A percentile compares a stretch with the other conserved stretches of the same genome.
Evolutionary conservation across 2,329 filamentous ascomycete genomes (phyloP).

Genomic region (Diaporthe citriasiana): DNA sequence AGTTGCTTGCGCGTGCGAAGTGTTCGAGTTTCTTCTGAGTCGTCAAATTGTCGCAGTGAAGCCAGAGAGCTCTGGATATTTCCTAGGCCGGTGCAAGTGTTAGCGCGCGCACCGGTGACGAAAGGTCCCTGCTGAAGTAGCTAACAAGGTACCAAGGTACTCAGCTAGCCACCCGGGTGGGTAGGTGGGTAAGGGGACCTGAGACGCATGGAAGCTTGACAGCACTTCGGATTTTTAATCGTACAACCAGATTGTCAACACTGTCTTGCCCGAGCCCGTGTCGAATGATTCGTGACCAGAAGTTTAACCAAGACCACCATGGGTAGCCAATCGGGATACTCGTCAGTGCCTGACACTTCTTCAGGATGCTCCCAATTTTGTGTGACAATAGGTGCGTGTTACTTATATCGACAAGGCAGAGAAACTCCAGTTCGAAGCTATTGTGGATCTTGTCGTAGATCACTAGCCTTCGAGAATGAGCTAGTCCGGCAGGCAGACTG

Average conservation of each 20-base stretch:
- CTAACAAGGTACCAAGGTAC: not conserved
- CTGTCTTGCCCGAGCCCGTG: not conserved
- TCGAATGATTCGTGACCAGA: not conserved
- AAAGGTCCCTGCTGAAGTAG: not conserved
- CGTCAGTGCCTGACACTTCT: not conserved
- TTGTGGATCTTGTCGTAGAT: not conserved
- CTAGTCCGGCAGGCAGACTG: not conserved
- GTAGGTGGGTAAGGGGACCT: constrained; percentile 6
- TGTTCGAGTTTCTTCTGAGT: not conserved
- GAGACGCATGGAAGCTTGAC: not conserved
- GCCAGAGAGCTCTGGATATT: not conserved
- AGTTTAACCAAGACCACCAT: not conserved
- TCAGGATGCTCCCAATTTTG: too few species aligned
- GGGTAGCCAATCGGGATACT: not conserved
- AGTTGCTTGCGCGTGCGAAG: not conserved
- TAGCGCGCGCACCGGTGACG: not conserved
- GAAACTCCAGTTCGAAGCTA: not conserved
- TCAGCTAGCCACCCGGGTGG: not conserved
- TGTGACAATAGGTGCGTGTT: not conserved
- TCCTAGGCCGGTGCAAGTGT: not conserved
- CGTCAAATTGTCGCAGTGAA: not conserved
- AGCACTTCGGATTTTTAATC: not conserved
- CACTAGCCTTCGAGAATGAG: not conserved
- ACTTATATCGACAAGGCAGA: not conserved
- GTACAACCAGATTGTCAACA: not conserved